Evolutionary conservation across 2,329 filamentous ascomycete genomes (phyloP).

Genomic region (Colletotrichum orbiculare): DNA sequence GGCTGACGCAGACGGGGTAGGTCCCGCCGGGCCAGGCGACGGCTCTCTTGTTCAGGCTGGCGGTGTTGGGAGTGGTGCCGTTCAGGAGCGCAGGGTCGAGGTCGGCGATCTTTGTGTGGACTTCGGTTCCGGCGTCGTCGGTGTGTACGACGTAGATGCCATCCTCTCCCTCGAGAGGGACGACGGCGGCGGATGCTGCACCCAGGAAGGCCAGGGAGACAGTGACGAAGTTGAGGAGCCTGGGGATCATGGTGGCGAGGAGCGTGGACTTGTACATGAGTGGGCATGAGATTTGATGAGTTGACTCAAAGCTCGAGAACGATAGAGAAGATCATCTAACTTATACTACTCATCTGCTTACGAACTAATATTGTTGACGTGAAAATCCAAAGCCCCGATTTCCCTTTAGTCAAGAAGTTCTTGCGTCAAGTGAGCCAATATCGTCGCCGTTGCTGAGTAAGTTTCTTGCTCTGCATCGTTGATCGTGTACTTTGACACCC

Average conservation of each 20-base stretch:
- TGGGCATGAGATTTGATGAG: no score
- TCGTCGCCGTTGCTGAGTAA: no score
- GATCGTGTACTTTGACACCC: no score
- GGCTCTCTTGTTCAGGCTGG: not conserved
- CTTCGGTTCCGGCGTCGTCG: constrained; percentile 1
- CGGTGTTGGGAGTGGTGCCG: not conserved
- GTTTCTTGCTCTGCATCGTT: no score
- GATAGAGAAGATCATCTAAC: no score
- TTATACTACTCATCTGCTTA: no score
- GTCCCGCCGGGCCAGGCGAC: constrained; percentile 9
- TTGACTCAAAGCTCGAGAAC: no score
- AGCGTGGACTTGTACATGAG: no score
- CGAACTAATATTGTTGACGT: no score
- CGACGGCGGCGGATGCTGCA: not conserved
- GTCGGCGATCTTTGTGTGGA: constrained; percentile 17
- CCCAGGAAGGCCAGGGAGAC: constrained; percentile 4
- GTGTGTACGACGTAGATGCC: constrained; percentile 1
- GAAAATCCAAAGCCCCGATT: no score
- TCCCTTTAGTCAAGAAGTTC: no score
- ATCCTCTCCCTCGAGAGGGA: constrained; percentile 3
- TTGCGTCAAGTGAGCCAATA: no score
- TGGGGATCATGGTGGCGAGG: constrained; percentile 2
- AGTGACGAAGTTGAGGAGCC: not conserved
- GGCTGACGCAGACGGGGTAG: constrained; percentile 11
- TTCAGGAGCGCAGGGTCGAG: not conserved